Percentiles rank a stretch among this genome's conserved stretches.
Evolutionary conservation across 2,329 filamentous ascomycete species (phyloP).

Genomic region (Triangularia verruculosa): DNA sequence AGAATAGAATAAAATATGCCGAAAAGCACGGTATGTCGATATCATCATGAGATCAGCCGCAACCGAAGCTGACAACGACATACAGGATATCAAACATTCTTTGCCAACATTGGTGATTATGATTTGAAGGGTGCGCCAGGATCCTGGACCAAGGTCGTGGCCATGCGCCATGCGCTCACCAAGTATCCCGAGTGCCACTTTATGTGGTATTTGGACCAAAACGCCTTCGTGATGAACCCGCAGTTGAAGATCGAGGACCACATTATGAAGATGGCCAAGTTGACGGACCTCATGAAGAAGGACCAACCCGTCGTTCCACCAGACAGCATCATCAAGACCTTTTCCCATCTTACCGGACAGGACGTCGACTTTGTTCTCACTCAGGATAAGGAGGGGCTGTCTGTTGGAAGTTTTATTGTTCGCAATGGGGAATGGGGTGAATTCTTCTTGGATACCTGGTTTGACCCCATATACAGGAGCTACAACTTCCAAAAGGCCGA

Average conservation of each 20-base stretch:
- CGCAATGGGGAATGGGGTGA: slow-evolving; percentile 85
- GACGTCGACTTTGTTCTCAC: slow-evolving; percentile 79
- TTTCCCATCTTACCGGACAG: slow-evolving; percentile 71
- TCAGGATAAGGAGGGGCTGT: slow-evolving; percentile 79
- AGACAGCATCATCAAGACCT: slow-evolving; percentile 95
- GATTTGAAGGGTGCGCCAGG: slow-evolving; percentile 57
- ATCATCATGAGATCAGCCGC: neutral
- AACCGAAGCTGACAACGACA: neutral
- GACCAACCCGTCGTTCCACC: slow-evolving; percentile 87
- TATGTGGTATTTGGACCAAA: slow-evolving; percentile 83
- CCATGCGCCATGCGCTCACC: slow-evolving; percentile 84
- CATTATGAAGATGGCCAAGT: slow-evolving; percentile 62
- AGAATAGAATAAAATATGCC: slow-evolving; percentile 84
- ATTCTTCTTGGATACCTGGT: slow-evolving; percentile 94
- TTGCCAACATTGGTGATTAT: slow-evolving; percentile 75
- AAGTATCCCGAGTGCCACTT: slow-evolving; percentile 72
- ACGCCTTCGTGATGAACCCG: slow-evolving; percentile 87
- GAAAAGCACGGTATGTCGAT: slow-evolving; percentile 69
- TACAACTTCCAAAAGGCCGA: slow-evolving; percentile 98
- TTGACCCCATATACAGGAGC: slow-evolving; percentile 85
- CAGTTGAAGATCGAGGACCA: slow-evolving; percentile 65
- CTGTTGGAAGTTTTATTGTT: slow-evolving; percentile 73
- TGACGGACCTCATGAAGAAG: slow-evolving; percentile 79
- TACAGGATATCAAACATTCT: slow-evolving; percentile 81
- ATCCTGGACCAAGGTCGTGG: slow-evolving; percentile 77